Evolutionary conservation across 805 yeast genomes (phyloP), one percentile per base, ranked within the genome.

Genomic region (Wickerhamiella azymoides): DNA sequence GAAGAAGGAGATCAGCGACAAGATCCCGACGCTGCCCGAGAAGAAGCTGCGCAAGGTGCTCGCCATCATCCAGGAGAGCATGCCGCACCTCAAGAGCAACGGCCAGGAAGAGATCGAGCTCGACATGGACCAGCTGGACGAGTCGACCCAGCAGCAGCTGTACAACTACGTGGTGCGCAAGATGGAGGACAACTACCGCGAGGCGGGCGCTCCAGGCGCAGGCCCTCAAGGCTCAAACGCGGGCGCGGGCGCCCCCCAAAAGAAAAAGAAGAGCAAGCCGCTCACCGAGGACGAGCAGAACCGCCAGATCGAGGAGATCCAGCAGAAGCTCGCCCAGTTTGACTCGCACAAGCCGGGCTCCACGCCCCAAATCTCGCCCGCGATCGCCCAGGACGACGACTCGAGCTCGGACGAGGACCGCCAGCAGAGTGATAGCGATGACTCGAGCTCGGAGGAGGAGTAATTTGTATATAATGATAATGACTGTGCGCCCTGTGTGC

Each of bases 91-190:
- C 54, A 72, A 62, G 55, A 68, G 58, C 54, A 64, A 60, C 55
- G 73, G 71, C 49, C 89, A 85, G 56, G 97, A 89, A 48, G 97
- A 92, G 67, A 92, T 92, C 50, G 98, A 92, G 68, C 72, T 92
- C 49, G 98, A 92, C 63, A 82, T 92, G 79, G 96, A 92, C 61
- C 81, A 81, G 63, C 72, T 92, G 54, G 95, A 84, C 56, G 85
- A 84, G 52, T 68, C 75, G 36, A 88, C 96, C 1, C 73, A 89
- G 46, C 66, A 84, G 60, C 83, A 84, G 58, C 69, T 92, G 51
- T 89, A 86, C 70, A 80, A 81, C 61, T 83, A 80, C 55, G 85
- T 92, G 54, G 83, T 80, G 16, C 41, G 55, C 25, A 51, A 50
- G 50, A 49, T 48, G 36, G 47, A 42, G 46, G 45, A 42, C 17